phyloP scores from a whole-genome alignment of 176 grass and related monocot species.

The Thalia dealbata region DNA sequence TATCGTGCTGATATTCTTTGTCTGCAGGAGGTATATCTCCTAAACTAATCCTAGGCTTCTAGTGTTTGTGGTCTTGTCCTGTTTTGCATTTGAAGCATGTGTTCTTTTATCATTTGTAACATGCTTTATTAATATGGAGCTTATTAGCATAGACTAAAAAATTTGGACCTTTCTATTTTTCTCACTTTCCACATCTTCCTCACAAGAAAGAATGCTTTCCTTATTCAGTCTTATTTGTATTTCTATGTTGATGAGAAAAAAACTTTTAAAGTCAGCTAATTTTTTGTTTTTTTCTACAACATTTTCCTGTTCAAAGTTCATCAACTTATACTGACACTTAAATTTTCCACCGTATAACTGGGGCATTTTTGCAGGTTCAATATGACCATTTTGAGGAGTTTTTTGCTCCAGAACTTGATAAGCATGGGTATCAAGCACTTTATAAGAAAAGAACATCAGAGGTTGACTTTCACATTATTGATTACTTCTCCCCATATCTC shows the following conservation, averaged over 20 bases:
- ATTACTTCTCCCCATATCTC: not conserved
- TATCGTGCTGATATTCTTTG: constrained; percentile 99
- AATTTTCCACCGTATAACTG: not conserved
- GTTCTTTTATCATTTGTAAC: too few relatives aligned
- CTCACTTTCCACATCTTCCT: too few relatives aligned
- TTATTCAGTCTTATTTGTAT: not conserved
- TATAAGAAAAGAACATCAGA: constrained; percentile 97
- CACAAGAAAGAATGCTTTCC: not conserved
- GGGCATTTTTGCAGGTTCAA: constrained; percentile 54
- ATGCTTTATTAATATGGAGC: too few relatives aligned
- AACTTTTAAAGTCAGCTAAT: not conserved
- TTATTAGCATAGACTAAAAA: not conserved
- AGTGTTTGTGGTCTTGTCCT: not conserved
- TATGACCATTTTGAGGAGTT: constrained; percentile 86
- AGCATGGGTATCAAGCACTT: constrained; percentile 98
- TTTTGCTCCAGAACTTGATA: constrained; percentile 93
- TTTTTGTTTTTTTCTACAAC: not conserved
- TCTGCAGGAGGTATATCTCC: constrained; percentile 80
- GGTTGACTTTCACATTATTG: constrained; percentile 25
- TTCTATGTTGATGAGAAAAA: not conserved
- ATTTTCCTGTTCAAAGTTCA: too few relatives aligned
- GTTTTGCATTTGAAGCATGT: not conserved
- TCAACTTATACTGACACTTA: too few relatives aligned
- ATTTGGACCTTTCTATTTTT: not conserved
- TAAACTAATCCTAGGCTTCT: not conserved